Evolutionary conservation across 2,329 filamentous ascomycete species (phyloP).

Genomic region (Plectosphaerella sp.): DNA sequence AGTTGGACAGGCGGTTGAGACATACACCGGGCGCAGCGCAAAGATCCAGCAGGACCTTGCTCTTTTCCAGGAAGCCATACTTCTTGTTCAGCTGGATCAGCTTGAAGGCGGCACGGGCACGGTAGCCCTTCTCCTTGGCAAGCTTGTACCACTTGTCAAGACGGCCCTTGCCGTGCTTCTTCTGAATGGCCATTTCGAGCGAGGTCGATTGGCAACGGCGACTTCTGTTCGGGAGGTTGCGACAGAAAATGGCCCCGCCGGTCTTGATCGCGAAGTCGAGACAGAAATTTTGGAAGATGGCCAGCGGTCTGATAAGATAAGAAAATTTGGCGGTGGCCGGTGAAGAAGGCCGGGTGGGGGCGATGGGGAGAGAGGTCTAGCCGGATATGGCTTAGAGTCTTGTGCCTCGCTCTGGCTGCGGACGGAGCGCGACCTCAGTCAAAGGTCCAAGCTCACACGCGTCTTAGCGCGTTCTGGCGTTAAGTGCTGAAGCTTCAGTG

Average conservation of each 20-base stretch:
- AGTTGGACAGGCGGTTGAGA: slow-evolving; percentile 13
- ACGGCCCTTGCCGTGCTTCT: slow-evolving; percentile 98
- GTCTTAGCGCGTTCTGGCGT: too few species aligned
- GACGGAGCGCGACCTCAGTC: too few species aligned
- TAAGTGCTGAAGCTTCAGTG: too few species aligned
- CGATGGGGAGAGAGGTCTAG: too few species aligned
- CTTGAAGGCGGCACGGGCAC: slow-evolving; percentile 95
- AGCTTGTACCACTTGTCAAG: slow-evolving; percentile 99
- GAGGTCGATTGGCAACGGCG: slow-evolving; percentile 1
- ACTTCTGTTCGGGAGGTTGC: background rate
- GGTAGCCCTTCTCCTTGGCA: slow-evolving; percentile 96
- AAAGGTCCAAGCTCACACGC: too few species aligned
- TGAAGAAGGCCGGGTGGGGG: background rate
- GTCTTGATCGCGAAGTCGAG: background rate
- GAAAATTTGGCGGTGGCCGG: background rate
- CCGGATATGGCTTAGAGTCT: too few species aligned
- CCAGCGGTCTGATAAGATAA: background rate
- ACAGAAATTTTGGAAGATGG: background rate
- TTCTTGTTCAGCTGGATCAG: slow-evolving; percentile 98
- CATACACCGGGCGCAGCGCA: slow-evolving; percentile 90
- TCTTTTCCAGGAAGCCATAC: slow-evolving; percentile 96
- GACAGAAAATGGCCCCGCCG: background rate
- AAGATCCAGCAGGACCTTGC: slow-evolving; percentile 92
- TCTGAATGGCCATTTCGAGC: slow-evolving; percentile 81
- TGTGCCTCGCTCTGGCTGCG: too few species aligned